Base-by-base conservation (phyloP, 192 early-diverging fungal genomes). In the Linderina pennispora region DNA sequence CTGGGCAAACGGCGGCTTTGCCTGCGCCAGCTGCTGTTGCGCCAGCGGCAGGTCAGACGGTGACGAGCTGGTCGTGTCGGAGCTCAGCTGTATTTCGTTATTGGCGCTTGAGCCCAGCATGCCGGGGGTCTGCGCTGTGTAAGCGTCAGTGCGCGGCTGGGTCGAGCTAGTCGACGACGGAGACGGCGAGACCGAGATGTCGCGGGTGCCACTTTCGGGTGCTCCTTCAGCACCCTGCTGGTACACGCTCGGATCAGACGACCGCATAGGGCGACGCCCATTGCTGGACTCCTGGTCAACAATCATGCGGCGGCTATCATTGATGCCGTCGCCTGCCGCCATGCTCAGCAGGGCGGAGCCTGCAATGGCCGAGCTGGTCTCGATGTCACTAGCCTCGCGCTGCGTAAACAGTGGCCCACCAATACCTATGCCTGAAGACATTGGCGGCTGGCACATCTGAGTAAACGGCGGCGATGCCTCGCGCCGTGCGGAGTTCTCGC, bases 261-360 rank as follows among this genome's bases (percentile, higher is more conserved):
- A 47, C 22, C 67, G 67, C 24, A 37, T 39, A 3, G 56, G 54
- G 7, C 67, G 60, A 17, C 67, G 51, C 11, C 26, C 23, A 8
- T 45, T 22, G 22, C 41, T 41, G n/a, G 49, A 58, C 14, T 47
- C 23, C 3, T 33, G 14, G 26, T 55, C 61, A 8, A 45, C 63
- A 34, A 47, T 26, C 57, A 47, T 50, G 15, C 50, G 65, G 8
- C 44, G 21, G n/a, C n/a, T n/a, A n/a, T n/a, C n/a, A n/a, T n/a
- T n/a, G n/a, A n/a, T n/a, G n/a, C n/a, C n/a, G 28, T 62, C 54
- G 40, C 65, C 53, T 0, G 67, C 67, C 0, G 67, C 67, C 67
- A 71, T 71, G 61, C 67, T 64, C 56, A 71, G 53, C 47, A 71
- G 53, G 34, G 67, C 67, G 10, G 67, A 71, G 22, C 67, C 67